Evolutionary conservation across 2,329 filamentous ascomycete genomes (phyloP).

Genomic region (Venturia oleaginea): DNA sequence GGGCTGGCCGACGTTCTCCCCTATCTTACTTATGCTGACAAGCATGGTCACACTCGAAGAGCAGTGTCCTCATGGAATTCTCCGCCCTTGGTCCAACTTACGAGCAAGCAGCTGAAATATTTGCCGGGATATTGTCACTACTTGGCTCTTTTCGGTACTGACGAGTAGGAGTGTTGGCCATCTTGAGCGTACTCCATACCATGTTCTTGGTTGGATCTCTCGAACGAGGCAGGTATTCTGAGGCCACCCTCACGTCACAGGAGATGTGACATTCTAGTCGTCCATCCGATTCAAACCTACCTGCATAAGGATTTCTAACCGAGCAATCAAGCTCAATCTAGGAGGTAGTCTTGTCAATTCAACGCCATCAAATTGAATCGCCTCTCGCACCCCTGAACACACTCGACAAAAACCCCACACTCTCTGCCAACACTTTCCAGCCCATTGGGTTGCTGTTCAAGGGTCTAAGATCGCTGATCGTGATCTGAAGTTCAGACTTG

Average conservation of each 20-base stretch:
- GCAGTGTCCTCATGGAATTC: background rate
- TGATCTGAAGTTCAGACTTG: background rate
- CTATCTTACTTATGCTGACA: background rate
- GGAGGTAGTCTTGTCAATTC: background rate
- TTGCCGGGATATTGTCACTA: background rate
- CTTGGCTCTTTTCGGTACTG: background rate
- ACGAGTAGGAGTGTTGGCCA: background rate
- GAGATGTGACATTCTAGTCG: background rate
- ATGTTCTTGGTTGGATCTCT: background rate
- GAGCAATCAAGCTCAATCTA: background rate
- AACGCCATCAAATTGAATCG: background rate
- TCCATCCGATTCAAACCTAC: background rate
- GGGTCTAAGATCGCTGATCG: background rate
- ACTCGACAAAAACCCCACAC: background rate
- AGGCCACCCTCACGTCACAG: background rate
- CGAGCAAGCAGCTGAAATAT: background rate
- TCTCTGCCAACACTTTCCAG: background rate
- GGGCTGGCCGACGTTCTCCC: background rate
- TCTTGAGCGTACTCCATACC: background rate
- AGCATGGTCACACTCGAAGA: background rate
- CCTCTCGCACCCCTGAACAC: background rate
- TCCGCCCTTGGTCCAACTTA: background rate
- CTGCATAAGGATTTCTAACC: background rate
- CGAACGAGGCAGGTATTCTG: too few species aligned
- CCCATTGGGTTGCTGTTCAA: background rate